Evolutionary conservation across 495 filamentous ascomycete species (phyloP).

Genomic region (Neurospora hispaniola): DNA sequence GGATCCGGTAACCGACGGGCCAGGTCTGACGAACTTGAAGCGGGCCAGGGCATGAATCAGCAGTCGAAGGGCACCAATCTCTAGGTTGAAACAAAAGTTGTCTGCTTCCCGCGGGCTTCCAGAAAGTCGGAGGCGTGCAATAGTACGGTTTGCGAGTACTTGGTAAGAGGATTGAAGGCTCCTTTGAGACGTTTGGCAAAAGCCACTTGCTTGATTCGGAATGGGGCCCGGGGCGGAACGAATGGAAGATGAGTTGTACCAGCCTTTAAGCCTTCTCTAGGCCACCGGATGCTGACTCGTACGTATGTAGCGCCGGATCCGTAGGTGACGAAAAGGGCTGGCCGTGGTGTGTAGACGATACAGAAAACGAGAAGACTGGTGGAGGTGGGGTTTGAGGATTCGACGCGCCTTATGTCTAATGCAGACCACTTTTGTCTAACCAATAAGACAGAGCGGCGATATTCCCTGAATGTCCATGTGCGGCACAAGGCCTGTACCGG

Average conservation of each 20-base stretch:
- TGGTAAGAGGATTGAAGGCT: not conserved
- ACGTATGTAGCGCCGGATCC: not conserved
- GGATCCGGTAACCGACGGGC: not conserved
- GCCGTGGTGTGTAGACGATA: not conserved
- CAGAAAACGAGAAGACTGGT: not conserved
- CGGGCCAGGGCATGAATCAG: not conserved
- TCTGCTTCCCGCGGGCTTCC: not conserved
- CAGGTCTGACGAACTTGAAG: not conserved
- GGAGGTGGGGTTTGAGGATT: not conserved
- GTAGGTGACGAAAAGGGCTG: not conserved
- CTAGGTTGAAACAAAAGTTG: not conserved
- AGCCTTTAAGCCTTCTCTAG: not conserved
- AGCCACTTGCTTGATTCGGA: not conserved
- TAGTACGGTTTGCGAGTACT: not conserved
- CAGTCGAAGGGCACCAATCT: not conserved
- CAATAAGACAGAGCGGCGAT: not conserved
- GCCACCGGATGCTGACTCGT: not conserved
- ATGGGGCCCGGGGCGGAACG: not conserved
- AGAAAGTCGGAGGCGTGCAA: not conserved
- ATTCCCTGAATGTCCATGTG: not conserved
- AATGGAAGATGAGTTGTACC: not conserved
- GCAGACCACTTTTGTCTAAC: not conserved
- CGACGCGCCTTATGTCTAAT: not conserved
- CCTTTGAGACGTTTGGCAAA: not conserved
- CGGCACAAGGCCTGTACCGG: not conserved